Evolutionary conservation across 192 early-diverging fungal species (phyloP).

Genomic region (Coemansia sp.): DNA sequence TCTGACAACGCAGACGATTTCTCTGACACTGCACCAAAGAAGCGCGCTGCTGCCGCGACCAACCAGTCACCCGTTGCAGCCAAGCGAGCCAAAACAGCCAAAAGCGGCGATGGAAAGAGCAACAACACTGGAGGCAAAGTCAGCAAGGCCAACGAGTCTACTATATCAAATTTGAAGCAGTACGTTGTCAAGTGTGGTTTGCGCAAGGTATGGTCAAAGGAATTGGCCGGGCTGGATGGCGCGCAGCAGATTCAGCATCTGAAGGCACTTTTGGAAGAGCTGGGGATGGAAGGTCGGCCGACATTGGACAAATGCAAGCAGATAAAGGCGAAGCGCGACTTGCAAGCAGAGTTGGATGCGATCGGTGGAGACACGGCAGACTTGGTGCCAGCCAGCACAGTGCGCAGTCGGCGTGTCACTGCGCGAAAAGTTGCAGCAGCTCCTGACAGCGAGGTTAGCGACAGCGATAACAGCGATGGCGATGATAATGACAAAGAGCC

Average conservation of each 20-base stretch:
- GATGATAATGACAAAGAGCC: neutral
- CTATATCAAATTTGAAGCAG: slow-evolving; percentile 39
- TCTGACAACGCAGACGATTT: slow-evolving; percentile 1
- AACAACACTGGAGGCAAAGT: neutral
- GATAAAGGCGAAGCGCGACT: slow-evolving; percentile 53
- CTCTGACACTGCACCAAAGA: slow-evolving; percentile 11
- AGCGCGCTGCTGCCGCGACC: slow-evolving; percentile 1
- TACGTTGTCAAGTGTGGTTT: slow-evolving; percentile 47
- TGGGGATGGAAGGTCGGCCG: slow-evolving; percentile 56
- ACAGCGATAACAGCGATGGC: slow-evolving; percentile 24
- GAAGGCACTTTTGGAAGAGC: slow-evolving; percentile 37
- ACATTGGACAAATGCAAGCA: slow-evolving; percentile 57
- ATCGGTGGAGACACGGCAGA: slow-evolving; percentile 26
- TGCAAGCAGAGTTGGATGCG: slow-evolving; percentile 52
- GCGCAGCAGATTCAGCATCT: slow-evolving; percentile 48
- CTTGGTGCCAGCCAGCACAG: neutral
- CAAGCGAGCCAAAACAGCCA: slow-evolving; percentile 11
- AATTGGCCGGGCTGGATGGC: slow-evolving; percentile 38
- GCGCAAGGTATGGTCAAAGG: slow-evolving; percentile 52
- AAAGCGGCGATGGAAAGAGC: too few relatives aligned
- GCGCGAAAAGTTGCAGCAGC: slow-evolving; percentile 2
- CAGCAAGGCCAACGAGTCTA: slow-evolving; percentile 10
- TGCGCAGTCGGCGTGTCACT: slow-evolving; percentile 24
- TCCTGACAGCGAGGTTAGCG: slow-evolving; percentile 27
- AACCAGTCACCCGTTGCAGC: neutral